Base-by-base conservation (phyloP, 306 rosid genomes). In the Crataegus laevigata region DNA sequence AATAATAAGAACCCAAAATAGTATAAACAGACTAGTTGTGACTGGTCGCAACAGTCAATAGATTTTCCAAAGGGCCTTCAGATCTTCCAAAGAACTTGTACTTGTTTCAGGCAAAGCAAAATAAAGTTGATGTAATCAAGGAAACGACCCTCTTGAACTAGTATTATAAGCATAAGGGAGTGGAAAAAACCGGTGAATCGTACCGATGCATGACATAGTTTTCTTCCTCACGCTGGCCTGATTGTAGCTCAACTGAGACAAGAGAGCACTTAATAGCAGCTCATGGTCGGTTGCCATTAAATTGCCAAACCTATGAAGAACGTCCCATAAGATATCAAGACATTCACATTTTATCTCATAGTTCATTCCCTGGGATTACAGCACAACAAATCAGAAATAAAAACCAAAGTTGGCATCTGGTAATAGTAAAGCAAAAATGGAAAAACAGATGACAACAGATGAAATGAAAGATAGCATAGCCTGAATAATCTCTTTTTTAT, bases 261-360 rank as follows among this genome's bases (percentile, higher is more conserved):
- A 88, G 66, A 93, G 84, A 51, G 98, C 91, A 77, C 90, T 79
- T 75, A 93, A 85, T 52, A 93, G 83, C 75, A 75, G 86, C 75
- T 84, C 97, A 17, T 93, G 97, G 42, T 93, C 92, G 5, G 87
- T 75, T 67, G 88, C 91, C 93, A 91, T 89, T 80, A 91, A 85
- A 83, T 77, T 88, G 45, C 98, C 98, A 89, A 89, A 93, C 78
- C 91, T 93, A 87, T 93, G 97, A 73, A 93, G 96, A 67, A 91
- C 84, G 11, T 93, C 98, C 59, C 97, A 91, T 57, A 93, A 81
- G 77, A 88, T 93, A 88, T 93, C 98, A 74, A 93, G 91, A 72
- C 92, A 85, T 85, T 93, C 97, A 76, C 97, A 93, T 82, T 91
- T 91, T 75, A 93, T 93, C 88, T 91, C 98, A 3, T 96, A 81